phyloP scores from a whole-genome alignment of 148 eudicot genomes.

The Polygonum aviculare region DNA sequence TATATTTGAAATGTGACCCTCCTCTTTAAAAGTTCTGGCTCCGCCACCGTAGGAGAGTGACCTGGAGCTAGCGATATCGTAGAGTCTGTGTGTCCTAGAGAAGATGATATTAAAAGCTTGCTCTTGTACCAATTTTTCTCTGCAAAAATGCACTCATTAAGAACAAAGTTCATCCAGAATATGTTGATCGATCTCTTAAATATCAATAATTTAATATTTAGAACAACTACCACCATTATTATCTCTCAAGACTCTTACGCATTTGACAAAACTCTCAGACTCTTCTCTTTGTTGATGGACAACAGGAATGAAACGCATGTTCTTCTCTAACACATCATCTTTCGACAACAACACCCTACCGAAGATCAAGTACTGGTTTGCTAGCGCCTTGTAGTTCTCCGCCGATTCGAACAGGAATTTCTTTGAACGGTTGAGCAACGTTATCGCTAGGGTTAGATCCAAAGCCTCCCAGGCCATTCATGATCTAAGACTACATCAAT shows the following conservation, averaged over 20 bases:
- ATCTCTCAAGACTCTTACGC: constrained; percentile 81
- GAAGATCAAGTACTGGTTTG: constrained; percentile 57
- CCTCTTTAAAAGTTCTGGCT: no score
- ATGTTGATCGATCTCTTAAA: no score
- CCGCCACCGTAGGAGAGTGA: no score
- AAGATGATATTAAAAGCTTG: no score
- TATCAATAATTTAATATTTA: background rate
- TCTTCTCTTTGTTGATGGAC: constrained; percentile 78
- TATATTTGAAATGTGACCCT: no score
- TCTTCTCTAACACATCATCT: constrained; percentile 31
- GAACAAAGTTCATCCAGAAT: no score
- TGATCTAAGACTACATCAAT: constrained; percentile 32
- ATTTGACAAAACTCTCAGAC: constrained; percentile 81
- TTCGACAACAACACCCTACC: constrained; percentile 47
- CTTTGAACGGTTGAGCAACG: constrained; percentile 66
- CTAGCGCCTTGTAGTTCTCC: constrained; percentile 41
- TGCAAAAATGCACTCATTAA: no score
- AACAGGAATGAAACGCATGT: constrained; percentile 80
- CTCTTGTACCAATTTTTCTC: no score
- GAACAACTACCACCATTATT: constrained; percentile 17
- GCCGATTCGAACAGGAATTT: constrained; percentile 43
- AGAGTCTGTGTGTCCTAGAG: no score
- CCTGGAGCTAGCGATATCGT: no score
- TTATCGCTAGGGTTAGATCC: constrained; percentile 53
- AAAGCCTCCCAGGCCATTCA: constrained; percentile 73